Evolutionary conservation across 805 yeast species (phyloP).

Genomic region (Saturnispora serradocipensis): DNA sequence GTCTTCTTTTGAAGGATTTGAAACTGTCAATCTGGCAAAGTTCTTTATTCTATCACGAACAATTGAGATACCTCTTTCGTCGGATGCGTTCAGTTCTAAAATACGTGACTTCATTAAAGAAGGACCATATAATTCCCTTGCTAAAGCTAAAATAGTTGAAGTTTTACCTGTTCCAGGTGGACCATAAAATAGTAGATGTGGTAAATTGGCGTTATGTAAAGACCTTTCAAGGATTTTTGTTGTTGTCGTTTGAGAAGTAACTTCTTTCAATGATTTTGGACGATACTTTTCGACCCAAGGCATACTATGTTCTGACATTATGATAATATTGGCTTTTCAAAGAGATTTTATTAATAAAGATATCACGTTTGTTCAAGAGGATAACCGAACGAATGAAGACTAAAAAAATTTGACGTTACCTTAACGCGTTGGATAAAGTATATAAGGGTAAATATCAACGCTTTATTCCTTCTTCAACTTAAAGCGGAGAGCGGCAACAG

Average conservation of each 20-base stretch:
- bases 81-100: conserved; percentile 80
- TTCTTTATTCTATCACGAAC: conserved; percentile 79
- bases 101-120: conserved; percentile 58
- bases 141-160: conserved; percentile 76
- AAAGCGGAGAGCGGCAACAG: no score
- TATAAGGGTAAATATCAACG: background rate
- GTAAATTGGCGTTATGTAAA: conserved; percentile 69
- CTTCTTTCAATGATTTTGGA: conserved; percentile 78
- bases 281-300: conserved; percentile 97
- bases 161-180: conserved; percentile 95
- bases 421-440: background rate
- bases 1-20: conserved; percentile 68
- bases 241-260: conserved; percentile 87
- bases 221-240: conserved; percentile 75
- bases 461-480: background rate
- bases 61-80: conserved; percentile 82
- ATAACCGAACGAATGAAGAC: background rate
- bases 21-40: conserved; percentile 77
- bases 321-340: background rate
- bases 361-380: background rate
- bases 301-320: conserved; percentile 24
- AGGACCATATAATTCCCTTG: conserved; percentile 75
- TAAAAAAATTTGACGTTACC: background rate
- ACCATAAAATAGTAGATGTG: conserved; percentile 87
- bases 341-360: background rate